Evolutionary conservation across 768 basidiomycete species (phyloP).

Genomic region (Ephemerocybe angulata): DNA sequence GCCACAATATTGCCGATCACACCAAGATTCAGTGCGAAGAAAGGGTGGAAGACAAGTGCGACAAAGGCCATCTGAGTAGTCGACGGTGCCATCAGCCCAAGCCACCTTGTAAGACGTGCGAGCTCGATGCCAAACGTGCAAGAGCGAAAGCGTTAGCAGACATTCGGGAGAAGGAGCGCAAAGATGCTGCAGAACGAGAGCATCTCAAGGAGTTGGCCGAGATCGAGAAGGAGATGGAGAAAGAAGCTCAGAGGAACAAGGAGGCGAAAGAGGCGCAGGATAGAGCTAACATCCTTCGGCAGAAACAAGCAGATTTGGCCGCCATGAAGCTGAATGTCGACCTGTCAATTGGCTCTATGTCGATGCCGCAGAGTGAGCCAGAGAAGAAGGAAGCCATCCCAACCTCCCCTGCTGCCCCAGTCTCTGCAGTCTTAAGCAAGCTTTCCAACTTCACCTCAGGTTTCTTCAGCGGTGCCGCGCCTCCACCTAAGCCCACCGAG

Average conservation of each 20-base stretch:
- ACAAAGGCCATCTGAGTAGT: conserved; percentile 37
- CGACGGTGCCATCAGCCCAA: conserved; percentile 42
- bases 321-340: conserved; percentile 7
- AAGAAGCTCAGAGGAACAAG: conserved; percentile 35
- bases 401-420: background rate
- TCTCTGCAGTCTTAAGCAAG: background rate
- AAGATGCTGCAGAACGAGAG: conserved; percentile 41
- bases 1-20: conserved; percentile 54
- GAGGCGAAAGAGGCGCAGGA: conserved; percentile 37
- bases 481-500: background rate
- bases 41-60: conserved; percentile 36
- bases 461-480: background rate
- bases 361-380: conserved; percentile 2
- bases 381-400: background rate
- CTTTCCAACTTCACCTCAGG: background rate
- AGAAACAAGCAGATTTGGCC: conserved; percentile 43
- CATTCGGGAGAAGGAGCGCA: conserved; percentile 38
- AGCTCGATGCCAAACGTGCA: conserved; percentile 38
- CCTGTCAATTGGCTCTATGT: background rate
- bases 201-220: conserved; percentile 41
- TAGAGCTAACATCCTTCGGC: conserved; percentile 30
- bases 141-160: conserved; percentile 40
- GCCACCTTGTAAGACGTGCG: conserved; percentile 45
- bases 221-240: conserved; percentile 39
- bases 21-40: conserved; percentile 49